phyloP scores from a whole-genome alignment of 768 basidiomycete genomes.

The Clathrus columnatus region DNA sequence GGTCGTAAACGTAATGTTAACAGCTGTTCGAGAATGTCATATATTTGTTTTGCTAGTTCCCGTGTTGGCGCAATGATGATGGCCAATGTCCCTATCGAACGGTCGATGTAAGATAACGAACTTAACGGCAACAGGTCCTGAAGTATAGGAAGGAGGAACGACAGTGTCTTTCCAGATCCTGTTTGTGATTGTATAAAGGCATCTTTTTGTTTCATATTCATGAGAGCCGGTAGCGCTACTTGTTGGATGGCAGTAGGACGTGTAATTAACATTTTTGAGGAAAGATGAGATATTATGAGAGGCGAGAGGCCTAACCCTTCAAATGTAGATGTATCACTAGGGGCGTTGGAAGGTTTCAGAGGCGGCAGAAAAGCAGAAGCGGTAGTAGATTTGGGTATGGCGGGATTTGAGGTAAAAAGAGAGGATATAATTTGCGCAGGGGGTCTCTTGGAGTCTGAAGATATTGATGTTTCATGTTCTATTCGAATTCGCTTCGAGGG shows the following conservation, averaged over 20 bases:
- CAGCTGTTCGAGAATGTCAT: constrained; percentile 81
- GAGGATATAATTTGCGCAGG: constrained; percentile 74
- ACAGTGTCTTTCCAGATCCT: constrained; percentile 91
- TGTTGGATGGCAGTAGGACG: constrained; percentile 90
- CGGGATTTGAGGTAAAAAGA: constrained; percentile 78
- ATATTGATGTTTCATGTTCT: constrained; percentile 17
- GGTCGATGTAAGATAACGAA: constrained; percentile 85
- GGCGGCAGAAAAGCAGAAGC: constrained; percentile 19
- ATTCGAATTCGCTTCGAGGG: too few relatives aligned
- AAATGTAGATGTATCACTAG: constrained; percentile 74
- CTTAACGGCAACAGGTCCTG: constrained; percentile 90
- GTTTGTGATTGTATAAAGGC: constrained; percentile 95
- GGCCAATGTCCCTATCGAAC: constrained; percentile 90
- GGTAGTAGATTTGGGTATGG: constrained; percentile 38
- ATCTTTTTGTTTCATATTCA: constrained; percentile 49
- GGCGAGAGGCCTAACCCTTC: constrained; percentile 75
- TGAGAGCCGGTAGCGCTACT: constrained; percentile 56
- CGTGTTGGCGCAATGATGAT: constrained; percentile 92
- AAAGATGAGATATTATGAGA: constrained; percentile 68
- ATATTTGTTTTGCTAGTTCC: constrained; percentile 94
- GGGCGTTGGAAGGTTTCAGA: constrained; percentile 72
- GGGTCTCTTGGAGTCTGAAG: constrained; percentile 21
- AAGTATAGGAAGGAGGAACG: constrained; percentile 89
- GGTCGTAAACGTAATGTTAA: constrained; percentile 66
- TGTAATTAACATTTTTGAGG: constrained; percentile 67